These are phyloP conservation scores for Bipolaris bicolor DNA, from an alignment of 2,329 filamentous ascomycete genomes.

Conservation along the genomic window DNA sequence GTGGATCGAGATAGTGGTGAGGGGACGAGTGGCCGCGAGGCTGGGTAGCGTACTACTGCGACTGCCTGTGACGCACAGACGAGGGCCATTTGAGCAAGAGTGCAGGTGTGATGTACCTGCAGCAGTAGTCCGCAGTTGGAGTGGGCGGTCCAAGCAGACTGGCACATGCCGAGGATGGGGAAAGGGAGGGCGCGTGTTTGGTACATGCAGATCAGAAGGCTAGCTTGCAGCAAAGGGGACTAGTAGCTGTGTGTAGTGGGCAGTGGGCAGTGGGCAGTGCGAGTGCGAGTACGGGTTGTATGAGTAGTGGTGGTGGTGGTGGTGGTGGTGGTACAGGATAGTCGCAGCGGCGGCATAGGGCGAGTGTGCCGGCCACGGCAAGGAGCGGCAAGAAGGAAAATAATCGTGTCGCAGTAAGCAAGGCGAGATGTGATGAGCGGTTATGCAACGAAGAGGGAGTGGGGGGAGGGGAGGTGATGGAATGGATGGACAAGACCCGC, in stretches of 20 bases:
- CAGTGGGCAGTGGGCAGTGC: not conserved
- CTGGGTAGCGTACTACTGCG: conserved; percentile 24
- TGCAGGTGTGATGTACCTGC: conserved; percentile 23
- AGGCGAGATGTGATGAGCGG: no score
- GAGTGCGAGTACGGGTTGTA: no score
- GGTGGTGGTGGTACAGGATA: no score
- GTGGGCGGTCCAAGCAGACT: not conserved
- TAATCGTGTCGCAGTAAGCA: no score
- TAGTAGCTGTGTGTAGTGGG: not conserved
- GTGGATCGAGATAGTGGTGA: not conserved
- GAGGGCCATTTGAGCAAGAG: conserved; percentile 9
- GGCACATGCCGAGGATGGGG: conserved; percentile 1
- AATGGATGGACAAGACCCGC: no score
- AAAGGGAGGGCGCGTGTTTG: not conserved
- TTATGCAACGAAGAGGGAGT: no score
- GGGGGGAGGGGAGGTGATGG: no score
- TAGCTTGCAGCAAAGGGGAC: not conserved
- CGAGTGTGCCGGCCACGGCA: no score
- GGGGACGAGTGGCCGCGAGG: conserved; percentile 11
- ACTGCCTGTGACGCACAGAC: conserved; percentile 8
- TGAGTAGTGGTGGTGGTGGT: no score
- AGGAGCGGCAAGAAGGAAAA: no score
- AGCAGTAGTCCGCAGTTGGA: conserved; percentile 6
- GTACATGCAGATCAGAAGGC: not conserved
- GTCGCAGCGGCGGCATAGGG: no score